phyloP scores from a whole-genome alignment of 2,329 filamentous ascomycete genomes.

The Pezicula radicicola region DNA sequence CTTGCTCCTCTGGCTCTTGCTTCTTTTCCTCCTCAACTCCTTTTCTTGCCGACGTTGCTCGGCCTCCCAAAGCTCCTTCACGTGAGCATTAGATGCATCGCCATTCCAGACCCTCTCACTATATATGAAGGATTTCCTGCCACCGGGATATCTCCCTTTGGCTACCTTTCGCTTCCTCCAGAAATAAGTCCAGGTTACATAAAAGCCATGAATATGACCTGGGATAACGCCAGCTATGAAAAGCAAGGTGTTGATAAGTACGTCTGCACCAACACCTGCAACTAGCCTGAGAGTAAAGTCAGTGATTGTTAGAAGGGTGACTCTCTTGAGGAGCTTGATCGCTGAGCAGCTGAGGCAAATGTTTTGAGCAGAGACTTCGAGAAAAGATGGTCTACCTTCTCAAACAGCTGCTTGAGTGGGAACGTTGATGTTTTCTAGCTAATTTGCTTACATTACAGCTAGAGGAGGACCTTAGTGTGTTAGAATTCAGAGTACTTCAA shows the following conservation, averaged over 20 bases:
- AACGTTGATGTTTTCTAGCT: not conserved
- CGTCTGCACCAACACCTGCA: conserved; percentile 16
- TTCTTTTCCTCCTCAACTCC: conserved; percentile 2
- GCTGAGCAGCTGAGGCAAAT: too few species aligned
- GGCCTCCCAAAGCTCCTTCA: conserved; percentile 13
- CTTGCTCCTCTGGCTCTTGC: not conserved
- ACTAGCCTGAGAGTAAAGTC: conserved; percentile 5
- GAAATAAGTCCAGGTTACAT: conserved; percentile 72
- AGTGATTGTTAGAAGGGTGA: not conserved
- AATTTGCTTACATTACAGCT: conserved; percentile 7
- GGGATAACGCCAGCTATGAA: conserved; percentile 23
- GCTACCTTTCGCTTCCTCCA: conserved; percentile 59
- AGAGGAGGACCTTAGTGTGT: conserved; percentile 17
- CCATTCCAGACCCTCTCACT: conserved; percentile 67
- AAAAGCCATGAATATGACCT: conserved; percentile 28
- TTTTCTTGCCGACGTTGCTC: conserved; percentile 2
- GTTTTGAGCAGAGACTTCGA: too few species aligned
- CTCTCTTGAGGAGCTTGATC: too few species aligned
- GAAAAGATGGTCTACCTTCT: too few species aligned
- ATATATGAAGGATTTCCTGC: conserved; percentile 66
- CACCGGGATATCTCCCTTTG: conserved; percentile 47
- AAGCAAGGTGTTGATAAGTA: conserved; percentile 19
- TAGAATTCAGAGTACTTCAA: not conserved
- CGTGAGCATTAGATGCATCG: conserved; percentile 33
- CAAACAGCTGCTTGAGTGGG: not conserved